These are phyloP conservation scores for Hortiboletus rubellus DNA, from an alignment of 1,284 basidiomycete species.

Conservation along the genomic window DNA sequence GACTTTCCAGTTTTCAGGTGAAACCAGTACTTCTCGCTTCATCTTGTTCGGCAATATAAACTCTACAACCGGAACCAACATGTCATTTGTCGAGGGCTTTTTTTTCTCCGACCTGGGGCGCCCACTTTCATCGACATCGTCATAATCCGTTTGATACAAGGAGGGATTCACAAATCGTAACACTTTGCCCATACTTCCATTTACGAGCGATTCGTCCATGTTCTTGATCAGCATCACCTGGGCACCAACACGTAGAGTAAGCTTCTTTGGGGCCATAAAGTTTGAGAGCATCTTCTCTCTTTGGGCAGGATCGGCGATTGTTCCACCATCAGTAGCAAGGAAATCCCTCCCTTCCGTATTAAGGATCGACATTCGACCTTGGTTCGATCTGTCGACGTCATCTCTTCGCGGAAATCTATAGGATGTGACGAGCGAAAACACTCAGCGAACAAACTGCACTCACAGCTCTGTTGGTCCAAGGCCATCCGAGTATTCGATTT, in stretches of 20 bases:
- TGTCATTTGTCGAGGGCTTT: conserved; percentile 34
- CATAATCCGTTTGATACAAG: conserved; percentile 26
- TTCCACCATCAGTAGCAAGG: conserved; percentile 54
- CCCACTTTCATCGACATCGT: conserved; percentile 37
- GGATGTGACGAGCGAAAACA: conserved; percentile 5
- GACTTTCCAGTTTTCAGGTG: conserved; percentile 79
- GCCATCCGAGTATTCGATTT: conserved; percentile 64
- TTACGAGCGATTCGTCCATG: conserved; percentile 68
- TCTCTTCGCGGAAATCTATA: conserved; percentile 80
- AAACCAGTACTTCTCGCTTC: conserved; percentile 60
- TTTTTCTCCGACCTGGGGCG: conserved; percentile 27
- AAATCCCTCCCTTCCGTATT: conserved; percentile 46
- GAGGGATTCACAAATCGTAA: conserved; percentile 49
- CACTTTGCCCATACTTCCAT: conserved; percentile 69
- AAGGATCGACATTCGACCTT: conserved; percentile 54
- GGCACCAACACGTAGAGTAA: conserved; percentile 56
- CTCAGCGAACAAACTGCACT: conserved; percentile 19
- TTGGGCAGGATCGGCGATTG: conserved; percentile 49
- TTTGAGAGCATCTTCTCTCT: conserved; percentile 68
- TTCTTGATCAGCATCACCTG: conserved; percentile 74
- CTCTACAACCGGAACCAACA: conserved; percentile 71
- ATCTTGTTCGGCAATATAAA: conserved; percentile 67
- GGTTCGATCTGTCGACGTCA: conserved; percentile 83
- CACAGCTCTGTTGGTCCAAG: conserved; percentile 82
- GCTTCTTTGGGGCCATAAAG: conserved; percentile 66